A percentile compares a stretch with the other conserved stretches of the same genome.
Evolutionary conservation across 257 asterid genomes (phyloP).

Genomic region (Solanum gandarillasii): DNA sequence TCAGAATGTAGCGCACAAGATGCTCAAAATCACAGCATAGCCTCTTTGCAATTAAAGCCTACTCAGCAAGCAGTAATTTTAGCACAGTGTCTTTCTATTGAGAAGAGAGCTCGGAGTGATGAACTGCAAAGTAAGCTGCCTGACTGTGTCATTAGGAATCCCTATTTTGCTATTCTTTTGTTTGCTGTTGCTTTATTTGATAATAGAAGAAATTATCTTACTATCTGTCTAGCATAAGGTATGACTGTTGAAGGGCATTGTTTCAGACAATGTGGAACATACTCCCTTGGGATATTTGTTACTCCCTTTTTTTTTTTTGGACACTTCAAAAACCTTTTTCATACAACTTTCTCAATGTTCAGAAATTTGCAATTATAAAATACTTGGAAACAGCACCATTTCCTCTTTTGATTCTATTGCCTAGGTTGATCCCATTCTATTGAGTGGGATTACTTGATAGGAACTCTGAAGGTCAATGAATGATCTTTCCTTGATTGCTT

Average conservation of each 20-base stretch:
- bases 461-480: background rate
- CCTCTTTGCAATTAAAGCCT: constrained; percentile 42
- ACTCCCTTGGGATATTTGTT: background rate
- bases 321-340: background rate
- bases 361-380: background rate
- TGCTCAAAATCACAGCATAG: constrained; percentile 20
- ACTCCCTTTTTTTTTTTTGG: background rate
- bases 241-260: background rate
- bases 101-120: constrained; percentile 62
- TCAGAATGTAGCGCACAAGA: constrained; percentile 22
- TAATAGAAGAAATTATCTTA: background rate
- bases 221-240: background rate
- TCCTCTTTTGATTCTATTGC: background rate
- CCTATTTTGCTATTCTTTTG: background rate
- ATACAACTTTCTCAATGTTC: background rate
- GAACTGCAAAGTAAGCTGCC: constrained; percentile 60
- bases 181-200: background rate
- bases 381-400: background rate
- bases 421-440: too few relatives aligned
- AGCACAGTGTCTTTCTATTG: constrained; percentile 60
- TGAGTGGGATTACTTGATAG: background rate
- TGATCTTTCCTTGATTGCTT: background rate
- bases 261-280: background rate
- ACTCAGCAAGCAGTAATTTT: constrained; percentile 75
- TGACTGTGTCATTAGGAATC: background rate